A percentile compares a stretch with the other conserved stretches of the same genome.
Conservation (phyloP, 495 filamentous ascomycete genomes). For the Talaromyces trachyspermus region DNA sequence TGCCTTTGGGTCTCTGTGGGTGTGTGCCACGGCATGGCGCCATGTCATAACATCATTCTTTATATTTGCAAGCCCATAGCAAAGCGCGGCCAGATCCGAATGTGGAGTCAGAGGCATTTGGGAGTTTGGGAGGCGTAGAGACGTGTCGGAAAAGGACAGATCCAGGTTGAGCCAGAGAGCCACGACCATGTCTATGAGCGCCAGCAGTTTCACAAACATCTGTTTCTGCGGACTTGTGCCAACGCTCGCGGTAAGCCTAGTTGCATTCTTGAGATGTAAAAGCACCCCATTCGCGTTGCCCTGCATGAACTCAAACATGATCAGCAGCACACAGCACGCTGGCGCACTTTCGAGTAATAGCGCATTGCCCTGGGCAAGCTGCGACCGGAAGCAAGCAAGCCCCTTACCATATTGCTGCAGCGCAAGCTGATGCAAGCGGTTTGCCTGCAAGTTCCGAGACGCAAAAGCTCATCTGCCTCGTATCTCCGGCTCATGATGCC, state of each 20-base stretch:
- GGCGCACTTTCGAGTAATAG: neutral
- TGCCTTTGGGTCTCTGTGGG: neutral
- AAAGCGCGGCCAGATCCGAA: neutral
- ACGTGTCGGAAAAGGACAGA: neutral
- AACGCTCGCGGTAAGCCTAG: neutral
- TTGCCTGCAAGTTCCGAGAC: neutral
- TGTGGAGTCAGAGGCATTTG: neutral
- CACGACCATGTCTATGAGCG: neutral
- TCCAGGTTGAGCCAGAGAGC: neutral
- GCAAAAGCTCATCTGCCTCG: neutral
- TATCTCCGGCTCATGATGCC: neutral
- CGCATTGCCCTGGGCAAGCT: neutral
- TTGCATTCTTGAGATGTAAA: neutral
- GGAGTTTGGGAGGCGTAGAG: neutral
- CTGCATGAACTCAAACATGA: constrained; percentile 1
- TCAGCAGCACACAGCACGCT: neutral
- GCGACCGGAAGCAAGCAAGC: neutral
- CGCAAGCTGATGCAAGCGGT: neutral
- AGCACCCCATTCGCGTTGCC: neutral
- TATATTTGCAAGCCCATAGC: neutral
- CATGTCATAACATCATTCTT: neutral
- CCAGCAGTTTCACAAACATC: neutral
- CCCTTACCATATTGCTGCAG: neutral
- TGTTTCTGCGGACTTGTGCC: neutral
- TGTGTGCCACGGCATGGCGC: neutral